phyloP scores from a whole-genome alignment of 345 rosid genomes.

The Trapa incisa region DNA sequence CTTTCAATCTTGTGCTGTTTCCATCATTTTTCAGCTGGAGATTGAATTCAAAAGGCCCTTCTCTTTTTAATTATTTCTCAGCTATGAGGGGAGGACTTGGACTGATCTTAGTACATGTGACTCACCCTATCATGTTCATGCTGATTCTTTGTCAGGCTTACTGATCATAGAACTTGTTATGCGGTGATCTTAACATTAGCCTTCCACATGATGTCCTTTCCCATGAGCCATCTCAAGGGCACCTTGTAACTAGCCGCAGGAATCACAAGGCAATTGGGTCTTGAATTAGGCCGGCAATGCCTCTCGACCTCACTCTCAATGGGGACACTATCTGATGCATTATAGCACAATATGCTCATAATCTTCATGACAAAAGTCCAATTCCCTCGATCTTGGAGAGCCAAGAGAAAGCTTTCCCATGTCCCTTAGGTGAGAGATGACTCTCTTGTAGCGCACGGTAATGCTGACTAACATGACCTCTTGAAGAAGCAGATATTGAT shows the following conservation, averaged over 20 bases:
- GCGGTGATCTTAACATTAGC: slow-evolving; percentile 81
- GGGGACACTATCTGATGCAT: slow-evolving; percentile 31
- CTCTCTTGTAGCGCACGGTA: slow-evolving; percentile 80
- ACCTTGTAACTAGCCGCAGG: slow-evolving; percentile 67
- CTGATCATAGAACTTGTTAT: slow-evolving; percentile 87
- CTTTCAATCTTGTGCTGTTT: no score
- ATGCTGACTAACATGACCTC: slow-evolving; percentile 63
- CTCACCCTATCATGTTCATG: no score
- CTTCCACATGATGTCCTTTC: slow-evolving; percentile 88
- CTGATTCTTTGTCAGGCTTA: slow-evolving; percentile 63
- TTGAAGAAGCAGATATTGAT: slow-evolving; percentile 54
- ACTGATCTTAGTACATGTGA: no score
- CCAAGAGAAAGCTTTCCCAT: slow-evolving; percentile 82
- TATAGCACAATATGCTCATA: slow-evolving; percentile 53
- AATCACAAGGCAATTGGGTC: slow-evolving; percentile 51
- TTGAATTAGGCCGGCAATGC: slow-evolving; percentile 40
- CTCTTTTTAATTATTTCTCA: no score
- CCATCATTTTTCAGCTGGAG: no score
- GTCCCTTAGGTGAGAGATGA: slow-evolving; percentile 78
- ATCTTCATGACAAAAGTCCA: slow-evolving; percentile 60
- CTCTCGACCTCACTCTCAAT: slow-evolving; percentile 54
- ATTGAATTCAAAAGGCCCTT: no score
- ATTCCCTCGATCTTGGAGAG: slow-evolving; percentile 54
- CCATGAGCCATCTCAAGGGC: slow-evolving; percentile 97
- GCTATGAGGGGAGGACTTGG: no score